Evolutionary conservation across 2,329 filamentous ascomycete genomes (phyloP).

Genomic region (Hortaea werneckii): DNA sequence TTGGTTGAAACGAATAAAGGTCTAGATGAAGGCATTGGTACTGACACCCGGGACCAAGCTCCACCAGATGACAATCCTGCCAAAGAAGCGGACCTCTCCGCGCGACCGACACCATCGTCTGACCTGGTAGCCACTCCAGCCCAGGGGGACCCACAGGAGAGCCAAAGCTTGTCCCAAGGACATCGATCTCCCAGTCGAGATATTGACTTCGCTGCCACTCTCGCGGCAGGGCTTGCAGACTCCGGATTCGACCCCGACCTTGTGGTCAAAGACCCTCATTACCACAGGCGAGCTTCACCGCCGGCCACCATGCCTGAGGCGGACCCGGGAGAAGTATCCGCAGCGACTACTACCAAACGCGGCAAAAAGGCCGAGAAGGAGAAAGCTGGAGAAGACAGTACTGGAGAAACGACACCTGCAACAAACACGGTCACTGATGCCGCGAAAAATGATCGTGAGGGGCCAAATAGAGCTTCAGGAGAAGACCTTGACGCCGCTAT

Average conservation of each 20-base stretch:
- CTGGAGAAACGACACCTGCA: neutral
- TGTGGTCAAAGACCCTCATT: conserved; percentile 33
- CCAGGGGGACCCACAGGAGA: too few relatives aligned
- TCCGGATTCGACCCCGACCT: conserved; percentile 38
- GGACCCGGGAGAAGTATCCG: conserved; percentile 21
- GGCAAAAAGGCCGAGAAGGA: conserved; percentile 19
- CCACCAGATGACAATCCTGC: too few relatives aligned
- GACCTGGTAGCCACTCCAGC: too few relatives aligned
- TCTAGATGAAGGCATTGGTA: too few relatives aligned
- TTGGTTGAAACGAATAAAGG: too few relatives aligned
- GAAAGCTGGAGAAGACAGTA: neutral
- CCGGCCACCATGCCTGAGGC: conserved; percentile 21
- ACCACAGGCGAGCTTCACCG: conserved; percentile 26
- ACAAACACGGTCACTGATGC: neutral
- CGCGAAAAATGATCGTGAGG: neutral
- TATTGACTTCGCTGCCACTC: conserved; percentile 38
- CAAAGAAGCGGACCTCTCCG: too few relatives aligned
- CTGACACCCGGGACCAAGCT: too few relatives aligned
- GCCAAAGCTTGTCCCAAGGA: too few relatives aligned
- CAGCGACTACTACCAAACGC: conserved; percentile 19
- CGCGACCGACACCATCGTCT: too few relatives aligned
- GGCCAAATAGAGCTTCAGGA: neutral
- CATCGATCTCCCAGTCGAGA: conserved; percentile 12
- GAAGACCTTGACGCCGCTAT: conserved; percentile 28
- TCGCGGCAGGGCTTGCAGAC: conserved; percentile 36